Evolutionary conservation across 225 moss, liverwort and hornwort species (phyloP).

Genomic region (Pseudisothecium myosuroides): DNA sequence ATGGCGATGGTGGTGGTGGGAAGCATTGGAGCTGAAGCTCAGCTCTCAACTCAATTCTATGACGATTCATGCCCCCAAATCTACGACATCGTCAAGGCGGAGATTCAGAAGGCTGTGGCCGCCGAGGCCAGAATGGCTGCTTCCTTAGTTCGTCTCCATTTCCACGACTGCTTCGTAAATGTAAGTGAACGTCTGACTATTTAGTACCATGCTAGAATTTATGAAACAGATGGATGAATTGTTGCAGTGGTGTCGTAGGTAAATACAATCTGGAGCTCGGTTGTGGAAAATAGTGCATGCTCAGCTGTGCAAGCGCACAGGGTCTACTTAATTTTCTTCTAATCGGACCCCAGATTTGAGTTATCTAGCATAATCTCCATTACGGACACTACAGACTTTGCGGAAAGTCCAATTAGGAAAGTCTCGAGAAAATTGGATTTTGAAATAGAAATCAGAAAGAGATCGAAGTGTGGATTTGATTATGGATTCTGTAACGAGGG

Average conservation of each 20-base stretch:
- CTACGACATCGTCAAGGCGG: not conserved
- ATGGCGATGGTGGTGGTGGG: not conserved
- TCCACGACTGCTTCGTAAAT: conserved; percentile 12
- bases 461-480: not conserved
- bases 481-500: not conserved
- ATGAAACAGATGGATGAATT: not conserved
- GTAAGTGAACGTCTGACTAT: not conserved
- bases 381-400: not conserved
- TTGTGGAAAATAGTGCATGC: not conserved
- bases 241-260: not conserved
- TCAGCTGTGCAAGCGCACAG: not conserved
- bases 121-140: not conserved
- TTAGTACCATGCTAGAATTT: not conserved
- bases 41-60: conserved; percentile 8
- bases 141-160: not conserved
- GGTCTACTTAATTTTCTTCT: not conserved
- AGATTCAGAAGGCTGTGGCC: not conserved
- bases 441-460: not conserved
- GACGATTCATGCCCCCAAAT: not conserved
- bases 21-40: not conserved
- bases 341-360: not conserved
- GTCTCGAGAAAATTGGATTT: not conserved
- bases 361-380: not conserved
- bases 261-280: not conserved
- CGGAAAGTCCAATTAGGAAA: not conserved